These are phyloP conservation scores for Benincasa hispida DNA, from an alignment of 306 rosid genomes.

Conservation along the genomic window DNA sequence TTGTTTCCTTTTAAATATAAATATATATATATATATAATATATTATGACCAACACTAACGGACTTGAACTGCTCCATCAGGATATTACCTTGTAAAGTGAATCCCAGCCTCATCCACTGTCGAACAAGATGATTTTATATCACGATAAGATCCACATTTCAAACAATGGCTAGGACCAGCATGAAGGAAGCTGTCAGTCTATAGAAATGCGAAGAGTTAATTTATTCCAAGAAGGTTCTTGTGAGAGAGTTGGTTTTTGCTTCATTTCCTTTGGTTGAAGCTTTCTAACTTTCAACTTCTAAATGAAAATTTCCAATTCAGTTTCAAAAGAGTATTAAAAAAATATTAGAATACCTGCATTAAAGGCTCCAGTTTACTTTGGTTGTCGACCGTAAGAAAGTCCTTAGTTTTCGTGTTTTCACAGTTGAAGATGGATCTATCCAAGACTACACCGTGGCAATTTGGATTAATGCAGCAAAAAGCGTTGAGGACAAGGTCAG, in stretches of 20 bases:
- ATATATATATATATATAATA: too few species aligned
- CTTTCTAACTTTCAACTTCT: neutral
- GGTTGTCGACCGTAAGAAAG: constrained; percentile 7
- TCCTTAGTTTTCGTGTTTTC: constrained; percentile 38
- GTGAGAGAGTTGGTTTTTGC: neutral
- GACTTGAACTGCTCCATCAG: neutral
- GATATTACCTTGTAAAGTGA: constrained; percentile 35
- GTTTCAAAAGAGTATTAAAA: neutral
- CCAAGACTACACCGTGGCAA: constrained; percentile 68
- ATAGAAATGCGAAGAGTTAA: neutral
- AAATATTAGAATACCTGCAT: constrained; percentile 14
- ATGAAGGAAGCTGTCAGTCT: constrained; percentile 18
- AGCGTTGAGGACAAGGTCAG: constrained; percentile 59
- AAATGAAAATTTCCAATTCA: neutral
- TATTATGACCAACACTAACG: neutral
- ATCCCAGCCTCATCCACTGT: constrained; percentile 37
- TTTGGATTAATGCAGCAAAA: constrained; percentile 45
- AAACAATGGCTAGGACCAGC: constrained; percentile 48
- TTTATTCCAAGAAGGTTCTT: neutral
- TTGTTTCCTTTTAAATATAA: too few species aligned
- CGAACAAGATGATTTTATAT: constrained; percentile 36
- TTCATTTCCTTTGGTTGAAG: neutral
- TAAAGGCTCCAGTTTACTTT: constrained; percentile 19
- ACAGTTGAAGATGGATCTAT: constrained; percentile 32
- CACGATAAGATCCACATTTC: constrained; percentile 57